These are phyloP conservation scores for Aspergillus incahuasiensis DNA, from an alignment of 495 filamentous ascomycete species.

Conservation along the genomic window DNA sequence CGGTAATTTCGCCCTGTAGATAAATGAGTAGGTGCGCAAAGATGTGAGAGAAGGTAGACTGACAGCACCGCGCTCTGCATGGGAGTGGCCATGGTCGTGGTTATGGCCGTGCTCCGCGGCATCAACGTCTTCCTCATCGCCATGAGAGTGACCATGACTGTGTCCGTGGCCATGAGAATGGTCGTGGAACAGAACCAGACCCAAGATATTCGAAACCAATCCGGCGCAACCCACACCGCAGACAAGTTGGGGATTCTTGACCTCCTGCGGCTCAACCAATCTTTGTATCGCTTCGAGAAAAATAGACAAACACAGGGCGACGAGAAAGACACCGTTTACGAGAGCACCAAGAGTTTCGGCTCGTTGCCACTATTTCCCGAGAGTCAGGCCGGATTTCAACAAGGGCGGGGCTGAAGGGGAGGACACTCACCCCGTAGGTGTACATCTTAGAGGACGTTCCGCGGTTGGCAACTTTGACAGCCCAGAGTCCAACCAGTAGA, in stretches of 20 bases:
- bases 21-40: neutral
- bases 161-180: slow-evolving; percentile 79
- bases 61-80: slow-evolving; percentile 44
- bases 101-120: slow-evolving; percentile 42
- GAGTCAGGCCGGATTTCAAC: slow-evolving; percentile 15
- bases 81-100: slow-evolving; percentile 24
- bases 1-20: slow-evolving; percentile 21
- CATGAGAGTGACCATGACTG: slow-evolving; percentile 46
- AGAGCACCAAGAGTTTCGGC: slow-evolving; percentile 96
- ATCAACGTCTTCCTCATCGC: slow-evolving; percentile 27
- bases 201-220: slow-evolving; percentile 84
- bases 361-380: slow-evolving; percentile 76
- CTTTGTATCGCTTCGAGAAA: slow-evolving; percentile 90
- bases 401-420: slow-evolving; percentile 1
- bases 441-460: slow-evolving; percentile 80
- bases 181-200: slow-evolving; percentile 84
- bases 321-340: slow-evolving; percentile 94
- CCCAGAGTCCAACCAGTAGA: slow-evolving; percentile 88
- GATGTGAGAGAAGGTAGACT: slow-evolving; percentile 29
- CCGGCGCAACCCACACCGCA: slow-evolving; percentile 83
- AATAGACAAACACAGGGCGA: slow-evolving; percentile 91
- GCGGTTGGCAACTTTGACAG: slow-evolving; percentile 76
- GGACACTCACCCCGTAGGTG: slow-evolving; percentile 77
- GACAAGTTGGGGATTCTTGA: slow-evolving; percentile 77
- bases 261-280: slow-evolving; percentile 81